Conservation (phyloP, 495 filamentous ascomycete species). For the Penicillium lagena region DNA sequence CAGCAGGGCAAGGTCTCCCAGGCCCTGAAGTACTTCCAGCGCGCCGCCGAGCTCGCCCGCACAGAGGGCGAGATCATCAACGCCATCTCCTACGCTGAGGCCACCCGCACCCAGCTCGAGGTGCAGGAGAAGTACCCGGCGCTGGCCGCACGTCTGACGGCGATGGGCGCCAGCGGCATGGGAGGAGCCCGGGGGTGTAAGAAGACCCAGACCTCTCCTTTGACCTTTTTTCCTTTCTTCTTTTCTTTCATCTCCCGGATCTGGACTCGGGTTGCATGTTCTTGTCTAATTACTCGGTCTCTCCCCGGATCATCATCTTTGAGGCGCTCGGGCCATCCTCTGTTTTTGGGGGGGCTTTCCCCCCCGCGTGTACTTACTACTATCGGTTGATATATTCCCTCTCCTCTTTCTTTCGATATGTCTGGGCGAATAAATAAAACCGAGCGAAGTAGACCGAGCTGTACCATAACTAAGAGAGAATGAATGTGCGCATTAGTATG, state of each 20-base stretch:
- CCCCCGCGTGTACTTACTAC: slow-evolving; percentile 32
- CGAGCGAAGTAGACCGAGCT: slow-evolving; percentile 10
- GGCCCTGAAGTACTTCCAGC: slow-evolving; percentile 94
- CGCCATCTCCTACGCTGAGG: slow-evolving; percentile 93
- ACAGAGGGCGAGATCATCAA: slow-evolving; percentile 96
- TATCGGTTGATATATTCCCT: slow-evolving; percentile 23
- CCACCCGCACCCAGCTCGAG: slow-evolving; percentile 92
- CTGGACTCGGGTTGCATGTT: slow-evolving; percentile 4
- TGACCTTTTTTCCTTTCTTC: not conserved
- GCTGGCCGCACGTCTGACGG: slow-evolving; percentile 73
- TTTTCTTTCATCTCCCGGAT: slow-evolving; percentile 4
- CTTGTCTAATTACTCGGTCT: slow-evolving; percentile 9
- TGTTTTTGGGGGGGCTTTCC: slow-evolving; percentile 9
- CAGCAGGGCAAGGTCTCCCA: slow-evolving; percentile 97
- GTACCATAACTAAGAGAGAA: slow-evolving; percentile 19
- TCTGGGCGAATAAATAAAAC: slow-evolving; percentile 4
- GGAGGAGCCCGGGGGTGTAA: slow-evolving; percentile 29
- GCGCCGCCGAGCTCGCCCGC: slow-evolving; percentile 88
- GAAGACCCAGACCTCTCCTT: slow-evolving; percentile 7
- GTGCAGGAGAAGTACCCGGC: slow-evolving; percentile 99
- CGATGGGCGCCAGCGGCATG: slow-evolving; percentile 58
- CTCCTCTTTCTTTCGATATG: slow-evolving; percentile 12
- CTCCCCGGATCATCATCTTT: slow-evolving; percentile 15
- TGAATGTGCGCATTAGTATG: not conserved
- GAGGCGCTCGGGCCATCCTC: slow-evolving; percentile 11